Percentiles rank a stretch among this genome's conserved stretches.
Evolutionary conservation across 306 rosid species (phyloP).

Genomic region (Malus fusca): DNA sequence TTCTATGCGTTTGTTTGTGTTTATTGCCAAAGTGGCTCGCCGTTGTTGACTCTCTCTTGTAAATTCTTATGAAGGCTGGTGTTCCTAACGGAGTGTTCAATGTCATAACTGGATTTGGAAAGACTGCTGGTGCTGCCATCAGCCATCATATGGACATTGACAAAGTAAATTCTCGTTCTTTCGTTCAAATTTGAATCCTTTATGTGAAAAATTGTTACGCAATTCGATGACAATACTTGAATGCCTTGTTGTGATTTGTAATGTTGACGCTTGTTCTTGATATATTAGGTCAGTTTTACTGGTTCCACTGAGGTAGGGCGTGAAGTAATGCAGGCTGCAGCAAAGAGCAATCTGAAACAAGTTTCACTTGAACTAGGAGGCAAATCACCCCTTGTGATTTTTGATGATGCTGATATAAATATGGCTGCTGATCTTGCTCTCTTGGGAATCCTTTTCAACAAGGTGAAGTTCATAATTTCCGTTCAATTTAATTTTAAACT

Average conservation of each 20-base stretch:
- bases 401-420: conserved; percentile 69
- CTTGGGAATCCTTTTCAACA: conserved; percentile 44
- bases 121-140: conserved; percentile 74
- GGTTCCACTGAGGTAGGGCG: conserved; percentile 86
- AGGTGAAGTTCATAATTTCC: conserved; percentile 31
- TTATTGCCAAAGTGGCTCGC: not conserved
- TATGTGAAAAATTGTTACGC: no score
- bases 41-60: not conserved
- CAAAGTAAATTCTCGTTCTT: conserved; percentile 34
- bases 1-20: conserved; percentile 9
- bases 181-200: not conserved
- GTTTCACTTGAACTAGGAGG: conserved; percentile 87
- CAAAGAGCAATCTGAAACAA: conserved; percentile 65
- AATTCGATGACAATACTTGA: not conserved
- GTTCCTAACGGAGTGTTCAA: conserved; percentile 86
- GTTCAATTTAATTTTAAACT: no score
- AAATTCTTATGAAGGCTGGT: conserved; percentile 51
- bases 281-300: conserved; percentile 59
- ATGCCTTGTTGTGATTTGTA: not conserved
- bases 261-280: not conserved
- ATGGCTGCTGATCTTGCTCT: conserved; percentile 71
- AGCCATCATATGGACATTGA: conserved; percentile 78
- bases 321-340: conserved; percentile 69
- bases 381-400: conserved; percentile 70
- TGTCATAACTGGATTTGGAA: conserved; percentile 75